Conservation (phyloP, 257 asterid genomes). For the Solanum corneliomulleri region DNA sequence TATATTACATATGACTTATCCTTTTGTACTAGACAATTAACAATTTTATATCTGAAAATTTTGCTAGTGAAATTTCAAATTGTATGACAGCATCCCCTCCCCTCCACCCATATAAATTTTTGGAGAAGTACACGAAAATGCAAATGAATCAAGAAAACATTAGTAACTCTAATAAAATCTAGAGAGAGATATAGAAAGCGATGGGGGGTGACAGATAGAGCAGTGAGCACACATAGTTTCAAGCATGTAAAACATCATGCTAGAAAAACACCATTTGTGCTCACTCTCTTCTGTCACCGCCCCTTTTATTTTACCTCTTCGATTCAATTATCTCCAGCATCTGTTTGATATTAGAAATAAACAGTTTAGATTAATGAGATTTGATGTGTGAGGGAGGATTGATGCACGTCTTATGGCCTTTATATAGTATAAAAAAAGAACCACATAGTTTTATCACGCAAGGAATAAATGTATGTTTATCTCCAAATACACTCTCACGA, state of each 20-base stretch:
- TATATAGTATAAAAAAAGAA: conserved; percentile 24
- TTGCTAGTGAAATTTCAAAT: no score
- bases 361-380: background rate
- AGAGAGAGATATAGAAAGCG: conserved; percentile 15
- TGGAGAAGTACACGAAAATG: no score
- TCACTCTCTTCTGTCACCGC: conserved; percentile 41
- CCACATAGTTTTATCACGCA: conserved; percentile 21
- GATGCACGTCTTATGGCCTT: conserved; percentile 10
- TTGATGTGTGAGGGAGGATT: conserved; percentile 25
- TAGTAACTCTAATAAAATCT: no score
- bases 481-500: background rate
- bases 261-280: conserved; percentile 85
- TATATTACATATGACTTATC: no score
- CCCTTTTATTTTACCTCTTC: background rate
- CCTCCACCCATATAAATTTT: no score
- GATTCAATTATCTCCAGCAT: background rate
- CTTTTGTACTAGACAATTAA: no score
- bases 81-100: no score
- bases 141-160: no score
- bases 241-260: conserved; percentile 37
- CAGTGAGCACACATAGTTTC: conserved; percentile 78
- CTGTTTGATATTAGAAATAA: background rate
- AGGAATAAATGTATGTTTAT: conserved; percentile 54
- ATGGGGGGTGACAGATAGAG: conserved; percentile 71
- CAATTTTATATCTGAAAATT: no score